phyloP scores from a whole-genome alignment of 257 asterid species.

The Mitragyna speciosa region DNA sequence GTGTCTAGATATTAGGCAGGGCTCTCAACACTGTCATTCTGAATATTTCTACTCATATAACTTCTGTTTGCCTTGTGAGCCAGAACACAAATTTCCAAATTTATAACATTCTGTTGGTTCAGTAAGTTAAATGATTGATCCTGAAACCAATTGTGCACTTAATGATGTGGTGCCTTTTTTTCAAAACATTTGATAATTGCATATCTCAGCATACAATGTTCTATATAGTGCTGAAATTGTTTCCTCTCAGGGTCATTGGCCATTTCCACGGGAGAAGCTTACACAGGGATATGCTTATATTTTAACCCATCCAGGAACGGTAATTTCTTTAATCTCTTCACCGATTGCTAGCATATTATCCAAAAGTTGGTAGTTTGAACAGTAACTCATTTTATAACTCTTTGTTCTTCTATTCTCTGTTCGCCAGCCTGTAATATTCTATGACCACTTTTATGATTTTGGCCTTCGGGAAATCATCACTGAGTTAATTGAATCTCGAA shows the following conservation, averaged over 20 bases:
- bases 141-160: background rate
- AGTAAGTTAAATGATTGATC: background rate
- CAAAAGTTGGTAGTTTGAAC: background rate
- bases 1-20: too few relatives aligned
- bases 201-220: background rate
- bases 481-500: conserved; percentile 43
- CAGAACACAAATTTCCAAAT: too few relatives aligned
- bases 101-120: background rate
- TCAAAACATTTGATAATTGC: background rate
- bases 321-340: conserved; percentile 17
- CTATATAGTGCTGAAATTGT: background rate
- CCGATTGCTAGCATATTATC: background rate
- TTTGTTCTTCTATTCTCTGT: background rate
- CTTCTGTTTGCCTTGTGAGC: too few relatives aligned
- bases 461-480: conserved; percentile 39
- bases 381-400: background rate
- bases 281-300: conserved; percentile 59
- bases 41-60: too few relatives aligned
- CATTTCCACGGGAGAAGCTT: conserved; percentile 58
- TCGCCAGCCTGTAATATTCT: conserved; percentile 37
- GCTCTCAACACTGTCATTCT: too few relatives aligned
- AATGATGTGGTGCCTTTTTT: background rate
- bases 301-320: conserved; percentile 62
- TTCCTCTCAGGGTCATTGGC: conserved; percentile 59
- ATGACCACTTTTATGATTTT: conserved; percentile 42